A percentile compares a stretch with the other conserved stretches of the same genome.
phyloP scores from a whole-genome alignment of 2,329 filamentous ascomycete genomes.

The Arthroderma uncinatum region DNA sequence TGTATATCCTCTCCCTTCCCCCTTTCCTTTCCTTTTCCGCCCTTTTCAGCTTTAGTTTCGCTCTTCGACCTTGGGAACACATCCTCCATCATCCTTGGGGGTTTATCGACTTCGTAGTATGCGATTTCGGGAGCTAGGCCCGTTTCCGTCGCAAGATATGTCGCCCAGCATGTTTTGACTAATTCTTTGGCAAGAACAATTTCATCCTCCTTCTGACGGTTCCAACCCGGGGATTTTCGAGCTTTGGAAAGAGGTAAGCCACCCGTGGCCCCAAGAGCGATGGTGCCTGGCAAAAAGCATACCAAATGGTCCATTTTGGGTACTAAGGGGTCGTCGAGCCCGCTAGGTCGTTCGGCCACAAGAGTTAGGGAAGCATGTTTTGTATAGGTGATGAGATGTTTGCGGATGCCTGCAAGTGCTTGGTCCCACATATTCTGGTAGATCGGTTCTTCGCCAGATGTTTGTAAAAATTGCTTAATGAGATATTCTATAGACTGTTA shows the following conservation, averaged over 20 bases:
- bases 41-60: neutral
- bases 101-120: conserved; percentile 67
- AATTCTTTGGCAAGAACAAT: conserved; percentile 79
- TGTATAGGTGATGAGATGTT: conserved; percentile 85
- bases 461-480: conserved; percentile 96
- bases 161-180: conserved; percentile 96
- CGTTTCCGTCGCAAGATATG: conserved; percentile 82
- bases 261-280: conserved; percentile 75
- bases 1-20: conserved; percentile 23
- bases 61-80: conserved; percentile 12
- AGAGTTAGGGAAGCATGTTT: conserved; percentile 71
- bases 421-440: conserved; percentile 94
- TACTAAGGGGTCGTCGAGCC: conserved; percentile 53
- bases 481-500: conserved; percentile 58
- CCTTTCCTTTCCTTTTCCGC: conserved; percentile 8
- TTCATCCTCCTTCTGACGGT: conserved; percentile 67
- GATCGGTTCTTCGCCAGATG: conserved; percentile 68
- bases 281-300: conserved; percentile 94
- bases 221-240: conserved; percentile 61
- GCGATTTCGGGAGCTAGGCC: conserved; percentile 92
- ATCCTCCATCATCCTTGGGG: conserved; percentile 45
- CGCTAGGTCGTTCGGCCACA: conserved; percentile 71
- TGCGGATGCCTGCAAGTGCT: conserved; percentile 70
- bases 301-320: conserved; percentile 98
- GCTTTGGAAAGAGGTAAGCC: conserved; percentile 67